phyloP scores from a whole-genome alignment of 345 rosid genomes.

The Rhodomyrtus tomentosa region DNA sequence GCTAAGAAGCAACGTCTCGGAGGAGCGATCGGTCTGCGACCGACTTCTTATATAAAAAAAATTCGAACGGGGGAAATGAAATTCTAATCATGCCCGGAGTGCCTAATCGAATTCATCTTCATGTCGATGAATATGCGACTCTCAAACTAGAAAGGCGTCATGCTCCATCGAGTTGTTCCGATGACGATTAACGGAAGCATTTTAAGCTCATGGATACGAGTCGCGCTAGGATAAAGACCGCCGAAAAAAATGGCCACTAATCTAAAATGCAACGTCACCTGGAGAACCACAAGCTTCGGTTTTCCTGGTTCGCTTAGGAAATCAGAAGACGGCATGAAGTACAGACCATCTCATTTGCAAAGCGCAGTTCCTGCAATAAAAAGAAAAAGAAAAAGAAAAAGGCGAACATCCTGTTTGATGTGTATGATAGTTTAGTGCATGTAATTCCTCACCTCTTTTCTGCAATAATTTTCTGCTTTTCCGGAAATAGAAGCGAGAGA shows the following conservation, averaged over 20 bases:
- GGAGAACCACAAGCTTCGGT: background rate
- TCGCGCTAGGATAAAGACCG: background rate
- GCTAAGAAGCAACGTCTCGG: background rate
- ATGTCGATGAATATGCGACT: background rate
- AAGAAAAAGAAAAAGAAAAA: no score
- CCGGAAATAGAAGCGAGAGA: background rate
- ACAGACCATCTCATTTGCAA: background rate
- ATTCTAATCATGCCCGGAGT: background rate
- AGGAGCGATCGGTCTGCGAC: background rate
- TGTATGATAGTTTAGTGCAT: background rate
- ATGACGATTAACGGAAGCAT: background rate
- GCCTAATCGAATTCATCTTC: background rate
- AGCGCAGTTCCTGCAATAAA: background rate
- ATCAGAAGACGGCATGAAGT: background rate
- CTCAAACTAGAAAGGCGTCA: background rate
- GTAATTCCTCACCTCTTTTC: background rate
- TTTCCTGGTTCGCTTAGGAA: background rate
- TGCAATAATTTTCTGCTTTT: background rate
- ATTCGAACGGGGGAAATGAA: background rate
- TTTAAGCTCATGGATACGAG: background rate
- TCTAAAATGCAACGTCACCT: background rate
- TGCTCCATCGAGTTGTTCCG: background rate
- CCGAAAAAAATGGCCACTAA: background rate
- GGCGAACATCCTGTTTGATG: background rate
- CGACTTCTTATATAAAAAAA: background rate